A percentile compares a stretch with the other conserved stretches of the same genome.
These are phyloP conservation scores for Globisporangium polare DNA, from an alignment of 352 stramenopile genomes.

Conservation along the genomic window DNA sequence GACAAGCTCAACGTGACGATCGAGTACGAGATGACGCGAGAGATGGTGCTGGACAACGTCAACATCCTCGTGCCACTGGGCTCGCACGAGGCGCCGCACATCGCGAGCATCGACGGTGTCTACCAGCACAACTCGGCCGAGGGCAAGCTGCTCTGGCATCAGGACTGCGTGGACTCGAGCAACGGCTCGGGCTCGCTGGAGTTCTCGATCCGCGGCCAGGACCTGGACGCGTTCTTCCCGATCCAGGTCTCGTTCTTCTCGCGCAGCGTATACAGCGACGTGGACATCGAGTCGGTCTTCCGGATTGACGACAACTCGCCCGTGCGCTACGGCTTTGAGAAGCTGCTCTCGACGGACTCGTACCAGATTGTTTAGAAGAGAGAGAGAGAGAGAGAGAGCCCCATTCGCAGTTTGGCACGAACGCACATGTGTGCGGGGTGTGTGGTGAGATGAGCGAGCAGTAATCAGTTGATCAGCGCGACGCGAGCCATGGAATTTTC, in stretches of 20 bases:
- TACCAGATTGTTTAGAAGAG: conserved; percentile 90
- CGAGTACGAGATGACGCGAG: conserved; percentile 84
- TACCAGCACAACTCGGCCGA: conserved; percentile 84
- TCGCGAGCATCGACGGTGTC: conserved; percentile 78
- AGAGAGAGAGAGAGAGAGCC: too few relatives aligned
- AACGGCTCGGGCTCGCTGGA: conserved; percentile 82
- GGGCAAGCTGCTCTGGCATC: conserved; percentile 75
- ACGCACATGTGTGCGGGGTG: not conserved
- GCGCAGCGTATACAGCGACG: conserved; percentile 83
- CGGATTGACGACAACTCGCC: conserved; percentile 70
- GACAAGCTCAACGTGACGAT: conserved; percentile 88
- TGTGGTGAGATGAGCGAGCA: not conserved
- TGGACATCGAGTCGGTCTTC: conserved; percentile 72
- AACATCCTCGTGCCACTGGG: conserved; percentile 82
- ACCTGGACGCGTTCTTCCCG: conserved; percentile 85
- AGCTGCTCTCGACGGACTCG: conserved; percentile 82
- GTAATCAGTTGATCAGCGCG: not conserved
- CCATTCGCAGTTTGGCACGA: not conserved
- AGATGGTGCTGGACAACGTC: conserved; percentile 88
- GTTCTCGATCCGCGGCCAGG: conserved; percentile 75
- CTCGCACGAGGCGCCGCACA: conserved; percentile 58
- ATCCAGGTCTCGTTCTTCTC: conserved; percentile 89
- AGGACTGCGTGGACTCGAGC: conserved; percentile 72
- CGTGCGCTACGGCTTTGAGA: conserved; percentile 82
- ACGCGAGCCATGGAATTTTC: not conserved